Evolutionary conservation across 2,329 filamentous ascomycete species (phyloP), one percentile per base, ranked within the genome.

Genomic region (Apiospora malaysiana): DNA sequence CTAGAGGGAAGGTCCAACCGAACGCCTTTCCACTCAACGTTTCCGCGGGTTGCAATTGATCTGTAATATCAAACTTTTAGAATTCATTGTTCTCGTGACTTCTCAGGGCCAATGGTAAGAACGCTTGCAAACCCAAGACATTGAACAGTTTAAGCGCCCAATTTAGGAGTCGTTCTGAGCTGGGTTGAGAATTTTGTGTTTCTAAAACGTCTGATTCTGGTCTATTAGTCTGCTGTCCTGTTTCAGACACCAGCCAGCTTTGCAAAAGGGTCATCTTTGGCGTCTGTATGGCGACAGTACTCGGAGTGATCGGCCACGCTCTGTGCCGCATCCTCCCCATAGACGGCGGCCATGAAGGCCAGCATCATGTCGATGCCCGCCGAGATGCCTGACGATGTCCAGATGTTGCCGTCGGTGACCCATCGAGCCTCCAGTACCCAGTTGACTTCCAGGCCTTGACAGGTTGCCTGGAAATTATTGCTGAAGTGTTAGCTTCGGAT

Each of bases 391-490:
- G 89, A 90, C 2, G 88, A 88, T 4, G 88, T 89, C 90, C 91
- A 93, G 9, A 92, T 81, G 71, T 92, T 90, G 4, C 88, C 90
- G 79, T 93, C 90, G 0, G 84, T 81, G 0, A 92, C 87, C 88
- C 89, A 93, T 49, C 91, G 84, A 25, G 91, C 91, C 40, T 85
- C 83, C 0, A 83, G 80, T 37, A 90, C 84, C 91, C 91, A 93
- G 0, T 87, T 78, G 0, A 91, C 88, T 0, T 84, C 80, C 0
- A 85, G 83, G 0, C 87, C 84, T 69, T 84, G 79, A 1, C 81
- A 77, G 1, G 81, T 86, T 18, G 72, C 77, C 78, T 79, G 6
- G 1, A n/a, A 14, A n/a, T 12, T 4, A 4, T 6, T 16, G 6
- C 1, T 51, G 14, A 3, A 32, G 25, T 56, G 56, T 63, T 14